Evolutionary conservation across 1,284 basidiomycete genomes (phyloP).

Genomic region (Rugosomyces carneus): DNA sequence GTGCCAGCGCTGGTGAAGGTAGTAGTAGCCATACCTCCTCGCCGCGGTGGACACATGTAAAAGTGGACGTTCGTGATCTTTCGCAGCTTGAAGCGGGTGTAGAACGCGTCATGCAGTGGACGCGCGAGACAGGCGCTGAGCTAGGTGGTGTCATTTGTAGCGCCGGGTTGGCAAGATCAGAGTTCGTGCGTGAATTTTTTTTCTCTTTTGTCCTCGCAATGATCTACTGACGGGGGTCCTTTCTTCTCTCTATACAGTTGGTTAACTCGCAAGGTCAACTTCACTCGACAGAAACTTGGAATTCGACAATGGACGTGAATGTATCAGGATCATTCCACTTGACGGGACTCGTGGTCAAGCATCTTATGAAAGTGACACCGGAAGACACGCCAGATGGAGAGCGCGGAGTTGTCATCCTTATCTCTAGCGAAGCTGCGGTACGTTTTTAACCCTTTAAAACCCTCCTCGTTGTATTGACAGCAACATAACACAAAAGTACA

Average conservation of each 20-base stretch:
- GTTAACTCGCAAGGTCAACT: constrained; percentile 39
- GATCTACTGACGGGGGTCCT: background rate
- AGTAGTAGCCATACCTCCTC: background rate
- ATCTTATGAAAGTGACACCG: constrained; percentile 39
- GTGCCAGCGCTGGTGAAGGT: no score
- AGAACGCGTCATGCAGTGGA: constrained; percentile 36
- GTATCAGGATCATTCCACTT: constrained; percentile 51
- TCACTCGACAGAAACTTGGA: constrained; percentile 44
- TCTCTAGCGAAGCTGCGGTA: constrained; percentile 51
- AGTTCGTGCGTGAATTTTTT: constrained; percentile 11
- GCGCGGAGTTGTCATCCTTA: constrained; percentile 47
- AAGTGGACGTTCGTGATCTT: constrained; percentile 38
- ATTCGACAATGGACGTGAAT: constrained; percentile 45
- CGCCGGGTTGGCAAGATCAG: constrained; percentile 37
- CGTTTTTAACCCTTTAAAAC: constrained; percentile 18
- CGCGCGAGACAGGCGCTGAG: constrained; percentile 35
- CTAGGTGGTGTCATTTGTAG: constrained; percentile 44
- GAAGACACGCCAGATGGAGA: constrained; percentile 44
- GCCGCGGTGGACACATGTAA: constrained; percentile 34
- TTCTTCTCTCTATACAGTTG: constrained; percentile 30
- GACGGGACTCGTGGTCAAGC: constrained; percentile 42
- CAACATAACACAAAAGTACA: constrained; percentile 20
- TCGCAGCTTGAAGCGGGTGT: constrained; percentile 36
- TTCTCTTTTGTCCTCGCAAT: background rate
- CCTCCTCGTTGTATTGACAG: background rate